Evolutionary conservation across 805 yeast species (phyloP), one percentile per base, ranked within the genome.

Genomic region (Barnettozyma sucrosica): DNA sequence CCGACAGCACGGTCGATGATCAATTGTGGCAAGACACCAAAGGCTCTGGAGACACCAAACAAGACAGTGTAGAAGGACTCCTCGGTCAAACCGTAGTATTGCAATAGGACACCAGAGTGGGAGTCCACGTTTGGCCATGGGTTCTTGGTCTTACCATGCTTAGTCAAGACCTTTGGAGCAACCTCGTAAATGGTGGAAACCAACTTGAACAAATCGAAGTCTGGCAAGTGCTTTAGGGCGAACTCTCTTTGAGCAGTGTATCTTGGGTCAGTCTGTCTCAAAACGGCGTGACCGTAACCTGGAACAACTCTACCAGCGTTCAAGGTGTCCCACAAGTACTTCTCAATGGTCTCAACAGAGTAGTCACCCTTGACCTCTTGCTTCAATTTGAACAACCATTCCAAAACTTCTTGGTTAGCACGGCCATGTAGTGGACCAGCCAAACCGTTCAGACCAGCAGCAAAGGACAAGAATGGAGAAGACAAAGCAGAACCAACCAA

Each of bases 111-210:
- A 72, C 95, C 95, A 44, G 92, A 84, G 72, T 83, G 89, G 46
- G 93, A 83, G 71, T 85, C 95, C 56, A 85, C 95, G 66, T 85
- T 85, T 70, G 95, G 93, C 89, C 89, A 85, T 71, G 93, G 93
- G 80, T 85, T 85, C 80, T 85, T 85, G 65, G 92, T 85, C 80
- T 86, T 86, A 68, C 92, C 93, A 69, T 85, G 92, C 71, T 83
- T 75, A 59, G 85, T 81, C 59, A 85, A 77, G 44, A 85, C 92
- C 57, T 68, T 76, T 69, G 93, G 93, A 54, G 93, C 93, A 60
- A 85, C 86, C 69, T 85, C 83, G 70, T 83, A 84, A 63, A 85
- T 81, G 64, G 78, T 76, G 49, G 86, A 79, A 39, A 86, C 93
- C 50, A 86, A 76, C 72, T 81, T 80, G 80, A 85, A 86, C 66